Conservation (phyloP, 2,329 filamentous ascomycete species). For the Claviceps quebecensis region DNA sequence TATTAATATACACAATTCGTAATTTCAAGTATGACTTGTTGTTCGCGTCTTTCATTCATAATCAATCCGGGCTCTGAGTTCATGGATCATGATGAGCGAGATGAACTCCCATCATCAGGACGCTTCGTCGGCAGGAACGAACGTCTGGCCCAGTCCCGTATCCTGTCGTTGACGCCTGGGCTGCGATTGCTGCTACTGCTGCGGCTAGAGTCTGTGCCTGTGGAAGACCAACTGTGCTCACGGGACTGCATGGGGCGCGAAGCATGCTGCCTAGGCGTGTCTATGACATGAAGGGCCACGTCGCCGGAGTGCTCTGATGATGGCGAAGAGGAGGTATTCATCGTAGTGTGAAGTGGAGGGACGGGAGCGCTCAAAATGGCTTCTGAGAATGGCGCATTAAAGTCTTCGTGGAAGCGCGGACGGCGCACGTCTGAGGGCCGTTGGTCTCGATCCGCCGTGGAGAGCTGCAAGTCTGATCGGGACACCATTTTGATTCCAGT, state of each 20-base stretch:
- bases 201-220: slow-evolving; percentile 11
- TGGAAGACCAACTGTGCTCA: slow-evolving; percentile 15
- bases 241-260: slow-evolving; percentile 2
- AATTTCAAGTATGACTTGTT: no score
- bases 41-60: not conserved
- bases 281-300: not conserved
- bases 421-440: slow-evolving; percentile 10
- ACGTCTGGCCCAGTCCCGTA: slow-evolving; percentile 20
- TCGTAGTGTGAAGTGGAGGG: slow-evolving; percentile 13
- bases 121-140: slow-evolving; percentile 14
- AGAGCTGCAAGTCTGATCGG: slow-evolving; percentile 11
- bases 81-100: not conserved
- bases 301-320: slow-evolving; percentile 2
- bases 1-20: no score
- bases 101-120: slow-evolving; percentile 5
- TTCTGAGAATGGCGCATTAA: slow-evolving; percentile 24
- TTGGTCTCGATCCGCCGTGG: slow-evolving; percentile 1
- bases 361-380: slow-evolving; percentile 18
- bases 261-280: not conserved
- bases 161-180: slow-evolving; percentile 16
- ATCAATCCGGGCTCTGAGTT: not conserved
- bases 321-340: slow-evolving; percentile 7
- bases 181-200: slow-evolving; percentile 6
- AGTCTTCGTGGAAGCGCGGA: slow-evolving; percentile 24
- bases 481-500: slow-evolving; percentile 13